Conservation (phyloP, 148 eudicot genomes). For the Rhododendron mucronatum region DNA sequence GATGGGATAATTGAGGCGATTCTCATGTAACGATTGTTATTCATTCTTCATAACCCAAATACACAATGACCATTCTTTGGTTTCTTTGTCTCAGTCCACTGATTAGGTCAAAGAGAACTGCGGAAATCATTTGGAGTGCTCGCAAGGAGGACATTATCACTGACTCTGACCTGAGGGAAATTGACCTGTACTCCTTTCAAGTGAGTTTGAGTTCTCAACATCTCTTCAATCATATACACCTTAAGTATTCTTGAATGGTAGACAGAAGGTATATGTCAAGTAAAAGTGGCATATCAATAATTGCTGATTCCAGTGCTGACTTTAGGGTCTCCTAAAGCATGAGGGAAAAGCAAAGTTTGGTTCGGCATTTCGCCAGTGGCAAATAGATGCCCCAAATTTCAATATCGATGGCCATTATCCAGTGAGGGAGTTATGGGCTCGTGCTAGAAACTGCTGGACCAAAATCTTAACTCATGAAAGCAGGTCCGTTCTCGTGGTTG, state of each 20-base stretch:
- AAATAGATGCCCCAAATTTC: conserved; percentile 79
- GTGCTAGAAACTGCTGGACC: conserved; percentile 81
- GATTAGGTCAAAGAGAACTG: conserved; percentile 79
- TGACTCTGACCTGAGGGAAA: conserved; percentile 73
- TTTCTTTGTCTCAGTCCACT: conserved; percentile 57
- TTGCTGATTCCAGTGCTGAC: conserved; percentile 19
- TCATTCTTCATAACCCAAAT: not conserved
- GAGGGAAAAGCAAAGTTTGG: conserved; percentile 83
- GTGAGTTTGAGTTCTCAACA: not conserved
- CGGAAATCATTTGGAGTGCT: conserved; percentile 85
- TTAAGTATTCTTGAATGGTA: not conserved
- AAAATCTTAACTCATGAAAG: conserved; percentile 68
- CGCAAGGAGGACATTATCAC: conserved; percentile 72
- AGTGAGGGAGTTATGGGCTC: conserved; percentile 67
- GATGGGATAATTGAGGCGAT: not conserved
- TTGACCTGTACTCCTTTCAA: conserved; percentile 35
- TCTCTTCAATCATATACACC: not conserved
- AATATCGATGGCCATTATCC: conserved; percentile 83
- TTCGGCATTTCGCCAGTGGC: conserved; percentile 69
- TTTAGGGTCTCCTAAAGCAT: conserved; percentile 90
- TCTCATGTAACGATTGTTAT: not conserved
- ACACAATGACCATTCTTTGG: not conserved
- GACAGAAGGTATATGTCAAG: not conserved
- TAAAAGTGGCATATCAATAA: not conserved
- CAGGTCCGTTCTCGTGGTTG: conserved; percentile 92